Conservation (phyloP, 305 asterid species). For the Fraxinus latifolia region DNA sequence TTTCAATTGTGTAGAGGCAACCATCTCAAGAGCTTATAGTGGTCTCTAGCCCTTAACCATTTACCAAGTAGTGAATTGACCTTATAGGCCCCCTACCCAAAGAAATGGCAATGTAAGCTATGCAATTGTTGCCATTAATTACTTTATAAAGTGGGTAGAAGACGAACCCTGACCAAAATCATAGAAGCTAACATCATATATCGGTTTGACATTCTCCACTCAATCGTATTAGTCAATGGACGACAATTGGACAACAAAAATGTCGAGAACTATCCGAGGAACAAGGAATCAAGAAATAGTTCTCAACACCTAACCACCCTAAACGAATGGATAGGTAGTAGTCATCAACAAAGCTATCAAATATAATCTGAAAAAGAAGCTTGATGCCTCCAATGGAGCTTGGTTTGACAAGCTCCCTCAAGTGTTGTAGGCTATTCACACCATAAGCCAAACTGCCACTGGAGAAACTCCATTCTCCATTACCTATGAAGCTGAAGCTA, state of each 20-base stretch:
- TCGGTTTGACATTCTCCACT: neutral
- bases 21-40: neutral
- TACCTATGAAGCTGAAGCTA: neutral
- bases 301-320: neutral
- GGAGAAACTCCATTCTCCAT: neutral
- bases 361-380: no score
- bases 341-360: neutral
- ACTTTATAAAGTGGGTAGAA: neutral
- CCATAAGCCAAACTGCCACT: neutral
- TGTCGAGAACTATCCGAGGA: neutral
- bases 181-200: neutral
- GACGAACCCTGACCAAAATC: neutral
- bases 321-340: neutral
- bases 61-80: neutral
- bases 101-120: neutral
- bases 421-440: neutral
- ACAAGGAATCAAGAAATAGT: neutral
- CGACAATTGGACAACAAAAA: neutral
- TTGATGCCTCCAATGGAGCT: no score
- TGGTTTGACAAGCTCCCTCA: neutral
- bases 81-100: neutral
- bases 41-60: neutral
- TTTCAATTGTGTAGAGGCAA: neutral
- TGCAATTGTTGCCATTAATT: neutral
- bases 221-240: no score